Base-by-base conservation (phyloP, 345 rosid species). In the Ceriops tagal region DNA sequence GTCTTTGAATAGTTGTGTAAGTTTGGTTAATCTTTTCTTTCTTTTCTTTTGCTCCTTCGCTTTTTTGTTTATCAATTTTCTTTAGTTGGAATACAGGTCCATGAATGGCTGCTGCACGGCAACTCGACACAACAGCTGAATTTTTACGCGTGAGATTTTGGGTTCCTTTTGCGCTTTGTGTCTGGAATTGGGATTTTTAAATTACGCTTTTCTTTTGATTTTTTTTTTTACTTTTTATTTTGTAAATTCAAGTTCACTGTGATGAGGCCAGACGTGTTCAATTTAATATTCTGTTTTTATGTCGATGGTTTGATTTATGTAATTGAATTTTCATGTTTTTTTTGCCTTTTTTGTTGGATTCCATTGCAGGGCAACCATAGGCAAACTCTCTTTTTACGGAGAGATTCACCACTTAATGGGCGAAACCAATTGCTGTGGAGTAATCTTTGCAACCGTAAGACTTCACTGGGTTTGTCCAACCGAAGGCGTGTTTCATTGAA, bases 401-500 rank as follows among this genome's bases (percentile, higher is more conserved):
- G 62, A 43, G 52, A 32, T 37, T 68, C 24, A 34, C 70, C 56
- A 13, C 9, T 73, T 39, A 59, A 61, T 19, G 30, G 71, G 67
- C 43, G 74, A 55, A 73, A 68, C 28, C 77, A 68, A 52, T 64
- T 69, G 64, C 27, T 73, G 6, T 65, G 56, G 67, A 74, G 74
- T 21, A 65, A 70, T 10, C 77, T 72, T 31, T 57, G 61, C 2
- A 56, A 47, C 52, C 64, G 5, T 15, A 67, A 27, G 64, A 9
- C 22, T 37, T 28, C 28, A 3, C 6, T 64, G 15, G 46, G 51
- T 46, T 2, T 26, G 10, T 64, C 30, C 15, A 43, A 60, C 20
- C 15, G 18, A 9, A 82, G 75, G 46, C 70, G 31, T 71, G 77
- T 31, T 76, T 69, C 84, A 19, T 78, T 91, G 88, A 85, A 75